Evolutionary conservation across 768 basidiomycete genomes (phyloP), one percentile per base, ranked within the genome.

Genomic region (Piloderma croceum): DNA sequence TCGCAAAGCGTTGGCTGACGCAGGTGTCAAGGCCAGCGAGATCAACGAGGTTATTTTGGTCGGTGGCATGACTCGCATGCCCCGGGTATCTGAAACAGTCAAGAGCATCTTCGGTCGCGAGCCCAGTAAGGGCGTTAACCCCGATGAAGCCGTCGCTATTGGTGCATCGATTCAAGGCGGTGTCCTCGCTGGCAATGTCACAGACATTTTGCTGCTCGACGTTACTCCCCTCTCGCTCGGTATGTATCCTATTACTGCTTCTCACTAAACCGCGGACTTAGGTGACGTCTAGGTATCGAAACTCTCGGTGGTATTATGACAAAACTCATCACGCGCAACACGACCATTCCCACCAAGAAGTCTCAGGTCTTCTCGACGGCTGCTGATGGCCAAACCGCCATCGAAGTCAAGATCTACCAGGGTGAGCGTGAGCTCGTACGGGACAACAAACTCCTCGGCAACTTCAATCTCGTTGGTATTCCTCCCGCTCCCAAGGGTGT

Each of bases 281-380:
- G n/a, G 11, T 45, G 11, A 18, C 38, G 34, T 38, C 38, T 23
- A 72, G 80, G 80, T 70, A 91, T 91, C 40, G 92, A 96, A 69
- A 98, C 94, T 9, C 90, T 97, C 47, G 93, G 96, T 51, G 96
- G 96, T 58, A 97, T 99, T 67, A 98, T 99, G 90, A 98, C 94
- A 50, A 94, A 97, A 67, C 79, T 99, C 32, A 99, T 99, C 68
- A 84, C 75, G 58, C 86, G 96, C 44, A 99, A 99, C 73, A 99
- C 96, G 9, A 98, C 96, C 43, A 98, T 98, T 66, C 96, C 96
- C 4, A 97, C 94, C 52, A 99, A 99, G 77, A 99, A 99, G 78
- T 92, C 90, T 0, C 94, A 98, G 64, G 87, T 85, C 32, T 98
- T 99, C 77, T 98, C 94, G 4, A 99, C 96, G 12, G 94, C 96